A percentile compares a stretch with the other conserved stretches of the same genome.
These are phyloP conservation scores for Otatea glauca DNA, from an alignment of 176 grass and related monocot species.

Conservation along the genomic window DNA sequence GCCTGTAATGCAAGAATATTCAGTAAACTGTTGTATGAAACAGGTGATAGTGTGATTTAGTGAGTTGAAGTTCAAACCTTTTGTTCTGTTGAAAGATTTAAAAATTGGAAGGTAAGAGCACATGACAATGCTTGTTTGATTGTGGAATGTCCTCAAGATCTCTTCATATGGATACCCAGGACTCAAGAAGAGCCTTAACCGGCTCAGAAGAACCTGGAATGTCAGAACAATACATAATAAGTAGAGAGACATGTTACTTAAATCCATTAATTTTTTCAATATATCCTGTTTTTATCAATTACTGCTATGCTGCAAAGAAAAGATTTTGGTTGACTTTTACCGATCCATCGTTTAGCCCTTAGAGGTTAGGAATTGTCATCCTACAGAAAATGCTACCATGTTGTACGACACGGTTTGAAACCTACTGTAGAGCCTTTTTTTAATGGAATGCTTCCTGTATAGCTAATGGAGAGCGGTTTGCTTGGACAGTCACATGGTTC, in stretches of 20 bases:
- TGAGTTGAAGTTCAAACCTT: slow-evolving; percentile 54
- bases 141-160: slow-evolving; percentile 86
- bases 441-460: neutral
- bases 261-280: slow-evolving; percentile 10
- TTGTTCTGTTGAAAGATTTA: slow-evolving; percentile 83
- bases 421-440: neutral
- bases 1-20: slow-evolving; percentile 58
- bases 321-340: neutral
- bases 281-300: neutral
- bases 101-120: slow-evolving; percentile 93
- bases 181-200: slow-evolving; percentile 96
- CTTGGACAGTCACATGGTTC: slow-evolving; percentile 17
- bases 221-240: slow-evolving; percentile 27
- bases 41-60: neutral
- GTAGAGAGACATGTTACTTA: neutral
- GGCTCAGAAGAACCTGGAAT: slow-evolving; percentile 87
- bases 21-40: slow-evolving; percentile 22
- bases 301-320: neutral
- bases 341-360: neutral
- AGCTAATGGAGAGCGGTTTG: neutral
- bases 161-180: slow-evolving; percentile 97
- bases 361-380: neutral
- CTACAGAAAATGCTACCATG: slow-evolving; percentile 22
- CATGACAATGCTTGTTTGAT: slow-evolving; percentile 92
- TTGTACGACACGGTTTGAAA: neutral